Evolutionary conservation across 495 filamentous ascomycete species (phyloP).

Genomic region (Corynascus novoguineensis): DNA sequence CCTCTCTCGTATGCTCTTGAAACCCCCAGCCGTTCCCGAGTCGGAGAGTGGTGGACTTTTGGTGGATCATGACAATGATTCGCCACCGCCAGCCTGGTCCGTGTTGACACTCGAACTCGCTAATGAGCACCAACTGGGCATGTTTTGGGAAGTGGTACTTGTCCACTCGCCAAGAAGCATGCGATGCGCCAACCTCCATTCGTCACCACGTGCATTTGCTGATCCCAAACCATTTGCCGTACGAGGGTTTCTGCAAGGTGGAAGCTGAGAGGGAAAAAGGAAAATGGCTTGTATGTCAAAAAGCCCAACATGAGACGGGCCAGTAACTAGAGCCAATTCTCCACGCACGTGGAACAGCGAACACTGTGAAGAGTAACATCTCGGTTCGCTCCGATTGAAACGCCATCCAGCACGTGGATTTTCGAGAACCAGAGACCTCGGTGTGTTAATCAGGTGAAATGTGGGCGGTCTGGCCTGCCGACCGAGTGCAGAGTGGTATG

Average conservation of each 20-base stretch:
- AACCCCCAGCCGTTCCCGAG: constrained; percentile 15
- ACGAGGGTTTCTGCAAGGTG: not conserved
- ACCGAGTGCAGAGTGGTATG: too few relatives aligned
- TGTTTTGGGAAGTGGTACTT: not conserved
- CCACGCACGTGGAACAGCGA: constrained; percentile 2
- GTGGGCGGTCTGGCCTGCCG: constrained; percentile 8
- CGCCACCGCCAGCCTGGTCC: constrained; percentile 14
- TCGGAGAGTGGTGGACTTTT: constrained; percentile 3
- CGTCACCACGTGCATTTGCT: constrained; percentile 2
- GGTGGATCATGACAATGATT: constrained; percentile 11
- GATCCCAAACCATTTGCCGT: not conserved
- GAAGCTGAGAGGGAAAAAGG: not conserved
- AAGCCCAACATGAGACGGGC: not conserved
- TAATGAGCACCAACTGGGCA: too few relatives aligned
- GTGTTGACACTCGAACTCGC: not conserved
- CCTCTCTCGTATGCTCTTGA: not conserved
- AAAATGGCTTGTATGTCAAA: not conserved
- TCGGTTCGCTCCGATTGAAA: not conserved
- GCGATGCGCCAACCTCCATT: constrained; percentile 1
- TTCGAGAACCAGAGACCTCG: not conserved
- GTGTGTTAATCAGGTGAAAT: constrained; percentile 8
- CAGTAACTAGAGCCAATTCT: not conserved
- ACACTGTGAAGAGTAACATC: not conserved
- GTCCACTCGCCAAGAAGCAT: constrained; percentile 9
- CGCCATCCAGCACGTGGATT: not conserved